phyloP scores from a whole-genome alignment of 306 rosid species.

The Castanospermum australe region DNA sequence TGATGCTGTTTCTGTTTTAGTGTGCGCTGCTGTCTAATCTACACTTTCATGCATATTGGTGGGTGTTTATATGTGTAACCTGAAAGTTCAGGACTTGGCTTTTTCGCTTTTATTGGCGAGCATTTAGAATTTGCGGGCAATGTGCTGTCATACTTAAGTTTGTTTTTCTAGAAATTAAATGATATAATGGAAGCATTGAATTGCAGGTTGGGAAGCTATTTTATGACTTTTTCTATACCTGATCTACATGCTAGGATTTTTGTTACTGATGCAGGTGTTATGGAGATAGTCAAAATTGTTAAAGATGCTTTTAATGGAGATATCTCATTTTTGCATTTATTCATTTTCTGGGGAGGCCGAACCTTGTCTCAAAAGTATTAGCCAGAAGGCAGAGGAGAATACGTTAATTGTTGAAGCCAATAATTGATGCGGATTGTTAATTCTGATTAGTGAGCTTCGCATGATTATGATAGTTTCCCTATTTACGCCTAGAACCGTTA shows the following conservation, averaged over 20 bases:
- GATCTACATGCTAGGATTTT: conserved; percentile 21
- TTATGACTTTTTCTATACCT: not conserved
- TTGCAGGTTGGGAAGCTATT: conserved; percentile 4
- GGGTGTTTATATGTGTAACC: not conserved
- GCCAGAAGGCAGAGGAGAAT: conserved; percentile 70
- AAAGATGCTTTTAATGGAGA: conserved; percentile 59
- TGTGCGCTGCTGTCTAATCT: not conserved
- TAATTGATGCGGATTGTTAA: conserved; percentile 70
- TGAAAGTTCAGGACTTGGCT: not conserved
- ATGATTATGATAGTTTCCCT: too few species aligned
- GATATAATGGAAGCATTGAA: not conserved
- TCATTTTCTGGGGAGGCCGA: conserved; percentile 64
- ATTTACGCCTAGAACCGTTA: too few species aligned
- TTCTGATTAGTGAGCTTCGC: too few species aligned
- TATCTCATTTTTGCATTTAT: conserved; percentile 67
- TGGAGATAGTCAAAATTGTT: conserved; percentile 89
- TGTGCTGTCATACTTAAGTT: not conserved
- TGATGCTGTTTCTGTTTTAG: not conserved
- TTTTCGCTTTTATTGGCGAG: not conserved
- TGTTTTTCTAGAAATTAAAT: conserved; percentile 18
- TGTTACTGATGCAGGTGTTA: conserved; percentile 65
- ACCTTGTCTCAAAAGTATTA: conserved; percentile 71
- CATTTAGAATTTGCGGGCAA: not conserved
- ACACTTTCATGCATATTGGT: not conserved
- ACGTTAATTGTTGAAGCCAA: conserved; percentile 74